Base-by-base conservation (phyloP, 2,329 filamentous ascomycete species). In the Paradendryphiella salina region DNA sequence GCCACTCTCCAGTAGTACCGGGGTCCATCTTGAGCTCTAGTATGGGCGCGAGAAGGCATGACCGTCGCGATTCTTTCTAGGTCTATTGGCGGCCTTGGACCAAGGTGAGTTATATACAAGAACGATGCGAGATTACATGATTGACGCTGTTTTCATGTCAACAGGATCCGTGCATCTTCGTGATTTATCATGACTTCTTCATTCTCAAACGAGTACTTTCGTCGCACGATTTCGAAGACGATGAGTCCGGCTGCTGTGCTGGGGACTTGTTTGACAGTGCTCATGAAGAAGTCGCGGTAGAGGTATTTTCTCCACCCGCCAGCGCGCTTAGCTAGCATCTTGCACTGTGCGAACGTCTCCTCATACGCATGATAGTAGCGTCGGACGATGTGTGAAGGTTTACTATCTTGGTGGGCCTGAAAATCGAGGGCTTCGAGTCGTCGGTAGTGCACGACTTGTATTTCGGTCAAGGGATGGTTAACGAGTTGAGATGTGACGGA, bases 221-320 rank as follows among this genome's bases (percentile, higher is more conserved):
- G 78, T 49, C 88, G 77, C 31, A 90, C 84, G 36, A 92, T 67
- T 73, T 92, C 88, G 67, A 92, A 92, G 15, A 90, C 88, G 59
- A 92, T 89, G 52, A 92, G 69, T 0, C 87, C 88, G 0, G 88
- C 88, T 52, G 85, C 88, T 1, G 88, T 91, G 66, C 86, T 89
- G 0, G 88, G 88, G 1, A 89, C 86, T 72, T 90, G 87, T 4
- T 86, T 78, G 44, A 90, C 80, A 0, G 88, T 88, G 46, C 81
- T 85, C 81, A 82, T 83, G 79, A 87, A 84, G 68, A 91, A 90
- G 10, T 85, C 86, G 4, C 82, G 78, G 65, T 88, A 92, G 5
- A 91, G 71, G 81, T 87, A 91, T 11, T 75, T 77, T 17, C 78
- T 67, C 69, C 86, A 77, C 0, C 81, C 80, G 13, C 81, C 78